phyloP scores from a whole-genome alignment of 1,284 basidiomycete species.

The Neolentinus lepideus region DNA sequence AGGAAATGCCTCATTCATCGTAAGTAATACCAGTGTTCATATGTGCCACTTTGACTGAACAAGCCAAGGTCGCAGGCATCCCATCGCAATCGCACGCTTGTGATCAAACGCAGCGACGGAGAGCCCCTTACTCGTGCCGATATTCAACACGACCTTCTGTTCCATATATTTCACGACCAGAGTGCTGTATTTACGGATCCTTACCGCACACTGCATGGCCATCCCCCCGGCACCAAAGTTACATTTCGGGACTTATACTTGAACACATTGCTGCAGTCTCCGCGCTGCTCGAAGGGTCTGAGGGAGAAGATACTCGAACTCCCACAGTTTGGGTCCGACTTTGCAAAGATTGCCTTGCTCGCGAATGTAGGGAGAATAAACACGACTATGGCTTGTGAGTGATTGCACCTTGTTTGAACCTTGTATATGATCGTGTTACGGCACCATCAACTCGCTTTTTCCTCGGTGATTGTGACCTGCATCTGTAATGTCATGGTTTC shows the following conservation, averaged over 20 bases:
- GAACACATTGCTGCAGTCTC: conserved; percentile 70
- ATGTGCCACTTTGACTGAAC: not conserved
- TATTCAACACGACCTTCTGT: conserved; percentile 80
- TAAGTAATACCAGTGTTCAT: not conserved
- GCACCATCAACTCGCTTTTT: conserved; percentile 6
- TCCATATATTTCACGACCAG: conserved; percentile 69
- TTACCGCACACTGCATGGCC: conserved; percentile 27
- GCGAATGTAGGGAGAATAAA: conserved; percentile 93
- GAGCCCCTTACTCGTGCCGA: conserved; percentile 75
- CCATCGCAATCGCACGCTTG: conserved; percentile 58
- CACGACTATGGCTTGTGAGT: conserved; percentile 88
- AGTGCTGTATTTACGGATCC: conserved; percentile 73
- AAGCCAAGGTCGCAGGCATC: conserved; percentile 39
- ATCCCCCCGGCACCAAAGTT: conserved; percentile 44
- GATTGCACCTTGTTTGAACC: conserved; percentile 2
- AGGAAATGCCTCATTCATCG: not conserved
- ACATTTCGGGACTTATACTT: conserved; percentile 84
- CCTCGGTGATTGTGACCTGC: conserved; percentile 5
- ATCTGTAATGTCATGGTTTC: not conserved
- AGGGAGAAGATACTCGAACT: conserved; percentile 80
- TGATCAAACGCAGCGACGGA: conserved; percentile 73
- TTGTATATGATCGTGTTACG: conserved; percentile 10
- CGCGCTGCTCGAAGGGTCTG: conserved; percentile 81
- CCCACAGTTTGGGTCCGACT: conserved; percentile 74
- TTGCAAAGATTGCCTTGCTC: conserved; percentile 79